Percentiles rank a stretch among this genome's conserved stretches.
Evolutionary conservation across 2,329 filamentous ascomycete species (phyloP).

Genomic region (Penicillium sp.): DNA sequence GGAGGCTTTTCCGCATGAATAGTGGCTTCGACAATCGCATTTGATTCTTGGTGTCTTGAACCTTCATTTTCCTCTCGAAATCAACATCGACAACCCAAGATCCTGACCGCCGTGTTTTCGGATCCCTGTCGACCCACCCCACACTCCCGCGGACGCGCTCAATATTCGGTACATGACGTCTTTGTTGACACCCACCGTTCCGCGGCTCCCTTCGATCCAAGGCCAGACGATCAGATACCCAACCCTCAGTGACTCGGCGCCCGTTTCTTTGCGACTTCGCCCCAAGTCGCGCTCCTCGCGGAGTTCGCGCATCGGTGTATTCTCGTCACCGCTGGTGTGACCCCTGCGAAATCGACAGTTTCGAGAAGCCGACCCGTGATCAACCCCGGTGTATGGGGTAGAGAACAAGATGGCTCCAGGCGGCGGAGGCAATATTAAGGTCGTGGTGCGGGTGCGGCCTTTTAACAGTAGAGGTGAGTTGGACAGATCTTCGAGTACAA

Average conservation of each 20-base stretch:
- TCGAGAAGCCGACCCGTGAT: slow-evolving; percentile 16
- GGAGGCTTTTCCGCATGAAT: slow-evolving; percentile 34
- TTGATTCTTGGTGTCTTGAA: slow-evolving; percentile 2
- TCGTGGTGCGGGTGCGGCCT: slow-evolving; percentile 92
- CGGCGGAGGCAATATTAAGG: slow-evolving; percentile 97
- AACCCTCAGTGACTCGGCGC: neutral
- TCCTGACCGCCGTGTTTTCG: slow-evolving; percentile 3
- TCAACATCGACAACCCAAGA: neutral
- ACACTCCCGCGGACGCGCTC: slow-evolving; percentile 15
- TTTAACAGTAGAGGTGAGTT: slow-evolving; percentile 88
- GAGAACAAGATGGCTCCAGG: slow-evolving; percentile 59
- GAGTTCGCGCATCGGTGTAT: slow-evolving; percentile 33
- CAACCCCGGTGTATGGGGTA: slow-evolving; percentile 36
- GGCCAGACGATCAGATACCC: slow-evolving; percentile 5
- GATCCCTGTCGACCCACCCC: slow-evolving; percentile 11
- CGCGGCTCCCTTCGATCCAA: slow-evolving; percentile 14
- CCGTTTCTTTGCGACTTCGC: slow-evolving; percentile 14
- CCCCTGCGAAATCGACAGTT: slow-evolving; percentile 10
- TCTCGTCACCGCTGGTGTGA: slow-evolving; percentile 21
- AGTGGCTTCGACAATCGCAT: slow-evolving; percentile 17
- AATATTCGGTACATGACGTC: slow-evolving; percentile 36
- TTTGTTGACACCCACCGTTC: slow-evolving; percentile 33
- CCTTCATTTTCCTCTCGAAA: neutral
- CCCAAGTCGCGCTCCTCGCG: slow-evolving; percentile 31
- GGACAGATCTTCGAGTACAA: neutral